Percentiles rank a stretch among this genome's conserved stretches.
Evolutionary conservation across 768 basidiomycete genomes (phyloP).

Genomic region (Boletus coccyginus): DNA sequence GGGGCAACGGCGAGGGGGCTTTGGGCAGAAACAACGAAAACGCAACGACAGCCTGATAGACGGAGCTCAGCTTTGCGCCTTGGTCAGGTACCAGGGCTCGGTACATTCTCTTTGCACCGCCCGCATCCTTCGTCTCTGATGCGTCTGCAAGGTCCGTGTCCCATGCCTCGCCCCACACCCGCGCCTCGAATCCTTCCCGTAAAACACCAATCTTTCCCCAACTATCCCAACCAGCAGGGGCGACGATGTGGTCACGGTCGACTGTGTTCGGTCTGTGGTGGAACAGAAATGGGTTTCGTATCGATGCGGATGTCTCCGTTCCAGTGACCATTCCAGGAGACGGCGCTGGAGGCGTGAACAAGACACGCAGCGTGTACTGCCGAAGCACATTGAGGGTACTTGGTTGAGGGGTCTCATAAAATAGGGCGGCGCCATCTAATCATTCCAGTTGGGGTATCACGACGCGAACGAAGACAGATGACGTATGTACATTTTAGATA

Average conservation of each 20-base stretch:
- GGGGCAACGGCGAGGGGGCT: slow-evolving; percentile 69
- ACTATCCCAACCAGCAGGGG: slow-evolving; percentile 97
- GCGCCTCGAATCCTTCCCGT: slow-evolving; percentile 88
- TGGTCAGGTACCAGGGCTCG: slow-evolving; percentile 71
- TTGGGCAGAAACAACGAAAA: not conserved
- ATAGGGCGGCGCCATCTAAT: slow-evolving; percentile 86
- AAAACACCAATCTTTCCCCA: slow-evolving; percentile 94
- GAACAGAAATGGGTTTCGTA: slow-evolving; percentile 84
- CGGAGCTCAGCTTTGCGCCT: slow-evolving; percentile 58
- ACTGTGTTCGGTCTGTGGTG: slow-evolving; percentile 84
- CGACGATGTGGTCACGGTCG: slow-evolving; percentile 88
- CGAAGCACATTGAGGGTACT: slow-evolving; percentile 71
- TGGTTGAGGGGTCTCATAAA: slow-evolving; percentile 86
- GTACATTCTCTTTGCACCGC: slow-evolving; percentile 67
- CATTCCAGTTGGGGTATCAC: slow-evolving; percentile 1
- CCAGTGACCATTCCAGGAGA: slow-evolving; percentile 36
- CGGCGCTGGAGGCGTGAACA: slow-evolving; percentile 63
- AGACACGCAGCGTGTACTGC: slow-evolving; percentile 73
- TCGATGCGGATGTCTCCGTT: slow-evolving; percentile 43
- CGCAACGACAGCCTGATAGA: no score
- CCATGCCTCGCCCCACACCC: slow-evolving; percentile 76
- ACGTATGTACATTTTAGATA: slow-evolving; percentile 92
- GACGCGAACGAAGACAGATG: not conserved
- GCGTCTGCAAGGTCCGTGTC: slow-evolving; percentile 63
- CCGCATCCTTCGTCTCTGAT: slow-evolving; percentile 37